Conservation (phyloP, 2,329 filamentous ascomycete genomes). For the Paecilomyces dactylethromorphus region DNA sequence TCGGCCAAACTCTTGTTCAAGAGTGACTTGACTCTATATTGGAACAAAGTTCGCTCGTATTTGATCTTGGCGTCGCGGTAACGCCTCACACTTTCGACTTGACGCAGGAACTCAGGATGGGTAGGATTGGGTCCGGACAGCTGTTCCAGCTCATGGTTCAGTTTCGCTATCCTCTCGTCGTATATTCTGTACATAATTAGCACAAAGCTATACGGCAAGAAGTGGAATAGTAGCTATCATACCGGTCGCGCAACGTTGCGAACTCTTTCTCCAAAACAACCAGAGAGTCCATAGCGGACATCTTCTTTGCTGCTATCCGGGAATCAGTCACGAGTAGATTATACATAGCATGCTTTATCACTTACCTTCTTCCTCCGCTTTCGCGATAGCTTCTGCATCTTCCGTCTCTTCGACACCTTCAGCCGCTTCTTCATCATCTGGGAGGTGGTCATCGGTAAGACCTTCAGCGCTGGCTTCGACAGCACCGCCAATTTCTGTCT, state of each 20-base stretch:
- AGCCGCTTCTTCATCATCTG: conserved; percentile 44
- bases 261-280: conserved; percentile 82
- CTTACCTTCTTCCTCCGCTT: conserved; percentile 48
- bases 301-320: conserved; percentile 67
- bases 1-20: conserved; percentile 71
- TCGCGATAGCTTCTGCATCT: conserved; percentile 38
- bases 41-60: conserved; percentile 66
- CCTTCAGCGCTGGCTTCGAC: conserved; percentile 36
- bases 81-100: conserved; percentile 80
- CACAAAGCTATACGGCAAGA: not conserved
- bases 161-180: conserved; percentile 75
- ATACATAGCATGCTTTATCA: conserved; percentile 4
- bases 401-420: conserved; percentile 42
- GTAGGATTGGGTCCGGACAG: conserved; percentile 54
- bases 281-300: conserved; percentile 71
- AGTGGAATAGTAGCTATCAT: conserved; percentile 12
- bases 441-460: conserved; percentile 40
- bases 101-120: conserved; percentile 87
- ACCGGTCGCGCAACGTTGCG: conserved; percentile 66
- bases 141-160: conserved; percentile 63
- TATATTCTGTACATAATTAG: conserved; percentile 57
- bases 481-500: conserved; percentile 28
- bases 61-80: conserved; percentile 74
- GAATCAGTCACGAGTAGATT: conserved; percentile 13
- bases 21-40: conserved; percentile 67